Evolutionary conservation across 2,329 filamentous ascomycete genomes (phyloP).

Genomic region (Fusarium chaquense): DNA sequence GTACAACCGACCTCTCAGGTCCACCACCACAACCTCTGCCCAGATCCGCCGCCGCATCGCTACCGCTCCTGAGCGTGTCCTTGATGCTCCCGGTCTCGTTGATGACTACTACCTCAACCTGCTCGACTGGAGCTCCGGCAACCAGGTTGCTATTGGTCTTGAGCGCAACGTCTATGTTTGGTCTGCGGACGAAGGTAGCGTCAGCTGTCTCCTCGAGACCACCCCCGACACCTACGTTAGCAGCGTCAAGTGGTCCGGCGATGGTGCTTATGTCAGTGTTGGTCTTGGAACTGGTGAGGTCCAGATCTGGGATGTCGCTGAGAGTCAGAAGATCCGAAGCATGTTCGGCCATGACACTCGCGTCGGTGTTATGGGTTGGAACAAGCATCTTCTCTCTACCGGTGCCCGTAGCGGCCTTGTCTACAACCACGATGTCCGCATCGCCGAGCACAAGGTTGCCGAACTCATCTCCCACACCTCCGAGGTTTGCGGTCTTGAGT

Average conservation of each 20-base stretch:
- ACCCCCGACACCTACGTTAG: constrained; percentile 93
- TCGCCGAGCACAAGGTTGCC: constrained; percentile 97
- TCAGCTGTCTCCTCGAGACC: constrained; percentile 89
- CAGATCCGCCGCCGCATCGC: constrained; percentile 93
- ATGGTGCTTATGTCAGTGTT: constrained; percentile 95
- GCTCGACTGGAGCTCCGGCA: constrained; percentile 96
- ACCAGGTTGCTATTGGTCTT: constrained; percentile 97
- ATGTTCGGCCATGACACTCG: constrained; percentile 98
- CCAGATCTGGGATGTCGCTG: constrained; percentile 99
- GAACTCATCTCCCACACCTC: constrained; percentile 97
- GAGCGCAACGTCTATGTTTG: constrained; percentile 98
- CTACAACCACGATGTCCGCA: constrained; percentile 98
- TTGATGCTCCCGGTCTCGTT: constrained; percentile 94
- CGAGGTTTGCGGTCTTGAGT: constrained; percentile 97
- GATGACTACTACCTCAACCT: constrained; percentile 99
- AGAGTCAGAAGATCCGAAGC: constrained; percentile 94
- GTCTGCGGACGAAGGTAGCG: constrained; percentile 93
- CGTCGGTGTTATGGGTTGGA: constrained; percentile 98
- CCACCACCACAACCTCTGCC: constrained; percentile 77
- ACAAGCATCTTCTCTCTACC: constrained; percentile 96
- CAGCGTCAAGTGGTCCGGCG: constrained; percentile 98
- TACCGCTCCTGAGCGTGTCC: constrained; percentile 93
- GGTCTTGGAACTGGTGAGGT: constrained; percentile 96
- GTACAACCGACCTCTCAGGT: constrained; percentile 95
- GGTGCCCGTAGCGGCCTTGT: constrained; percentile 94